Percentiles rank a stretch among this genome's conserved stretches.
These are phyloP conservation scores for Amanita phalloides DNA, from an alignment of 768 basidiomycete species.

Conservation along the genomic window DNA sequence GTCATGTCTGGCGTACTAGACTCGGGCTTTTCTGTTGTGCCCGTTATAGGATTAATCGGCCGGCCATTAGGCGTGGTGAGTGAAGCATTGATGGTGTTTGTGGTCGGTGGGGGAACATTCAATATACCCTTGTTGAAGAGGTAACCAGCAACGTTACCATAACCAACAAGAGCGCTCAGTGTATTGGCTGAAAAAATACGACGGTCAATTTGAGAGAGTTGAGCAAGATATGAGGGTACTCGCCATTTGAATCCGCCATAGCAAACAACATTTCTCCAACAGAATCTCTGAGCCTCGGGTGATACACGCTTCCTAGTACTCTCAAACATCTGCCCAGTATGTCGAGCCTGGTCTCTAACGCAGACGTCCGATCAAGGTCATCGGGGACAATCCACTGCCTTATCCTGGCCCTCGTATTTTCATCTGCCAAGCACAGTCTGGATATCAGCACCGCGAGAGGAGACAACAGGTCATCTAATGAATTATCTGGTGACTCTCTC, in stretches of 20 bases:
- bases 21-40: slow-evolving; percentile 40
- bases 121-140: slow-evolving; percentile 86
- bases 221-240: slow-evolving; percentile 6
- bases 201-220: not conserved
- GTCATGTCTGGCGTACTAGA: slow-evolving; percentile 56
- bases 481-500: slow-evolving; percentile 36
- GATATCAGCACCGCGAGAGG: slow-evolving; percentile 72
- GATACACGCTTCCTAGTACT: slow-evolving; percentile 64
- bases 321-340: slow-evolving; percentile 74
- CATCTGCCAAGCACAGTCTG: slow-evolving; percentile 57
- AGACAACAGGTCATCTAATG: slow-evolving; percentile 67
- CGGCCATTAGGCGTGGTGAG: slow-evolving; percentile 24
- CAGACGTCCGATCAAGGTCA: slow-evolving; percentile 67
- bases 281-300: slow-evolving; percentile 59
- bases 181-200: slow-evolving; percentile 35
- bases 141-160: slow-evolving; percentile 93
- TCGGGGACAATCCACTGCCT: slow-evolving; percentile 65
- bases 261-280: slow-evolving; percentile 85
- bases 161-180: slow-evolving; percentile 75
- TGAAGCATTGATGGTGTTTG: slow-evolving; percentile 19
- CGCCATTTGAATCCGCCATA: slow-evolving; percentile 67
- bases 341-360: slow-evolving; percentile 66
- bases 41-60: slow-evolving; percentile 79
- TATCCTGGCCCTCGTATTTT: slow-evolving; percentile 40
- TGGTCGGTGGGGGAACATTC: slow-evolving; percentile 36